Conservation (phyloP, 1,284 basidiomycete genomes). For the Hypsizygus ulmarius region DNA sequence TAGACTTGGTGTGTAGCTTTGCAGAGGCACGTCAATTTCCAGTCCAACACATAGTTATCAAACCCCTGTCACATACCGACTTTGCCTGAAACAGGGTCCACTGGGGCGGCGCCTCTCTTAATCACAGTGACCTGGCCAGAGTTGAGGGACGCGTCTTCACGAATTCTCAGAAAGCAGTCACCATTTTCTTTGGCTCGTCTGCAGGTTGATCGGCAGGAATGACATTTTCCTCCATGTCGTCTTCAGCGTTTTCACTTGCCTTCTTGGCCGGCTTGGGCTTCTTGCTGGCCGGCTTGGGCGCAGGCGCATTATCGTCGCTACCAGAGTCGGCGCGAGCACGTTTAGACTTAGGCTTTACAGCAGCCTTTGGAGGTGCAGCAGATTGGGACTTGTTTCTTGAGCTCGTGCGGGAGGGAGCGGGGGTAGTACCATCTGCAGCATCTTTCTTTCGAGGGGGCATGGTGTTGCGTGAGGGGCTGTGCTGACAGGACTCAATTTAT, state of each 20-base stretch:
- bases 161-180: constrained; percentile 16
- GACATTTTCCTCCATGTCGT: constrained; percentile 20
- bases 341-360: constrained; percentile 19
- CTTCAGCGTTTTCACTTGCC: constrained; percentile 21
- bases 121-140: constrained; percentile 48
- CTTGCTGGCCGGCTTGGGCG: constrained; percentile 33
- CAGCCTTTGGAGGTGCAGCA: constrained; percentile 11
- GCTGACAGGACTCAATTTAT: constrained; percentile 2
- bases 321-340: constrained; percentile 23
- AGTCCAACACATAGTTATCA: not conserved
- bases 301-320: constrained; percentile 19
- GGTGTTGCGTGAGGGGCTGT: constrained; percentile 12
- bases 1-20: constrained; percentile 59
- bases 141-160: constrained; percentile 5
- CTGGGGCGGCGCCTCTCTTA: constrained; percentile 59
- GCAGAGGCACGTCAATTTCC: constrained; percentile 3
- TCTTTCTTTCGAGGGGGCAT: constrained; percentile 39
- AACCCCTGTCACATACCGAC: constrained; percentile 40
- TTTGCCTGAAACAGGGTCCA: constrained; percentile 48
- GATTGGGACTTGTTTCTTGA: constrained; percentile 25
- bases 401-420: constrained; percentile 31
- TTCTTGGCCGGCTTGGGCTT: constrained; percentile 27
- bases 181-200: constrained; percentile 37
- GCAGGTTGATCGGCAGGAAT: constrained; percentile 16
- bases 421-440: constrained; percentile 22